Evolutionary conservation across 2,329 filamentous ascomycete genomes (phyloP), one percentile per base, ranked within the genome.

Genomic region (Aspergillus chevalieri): DNA sequence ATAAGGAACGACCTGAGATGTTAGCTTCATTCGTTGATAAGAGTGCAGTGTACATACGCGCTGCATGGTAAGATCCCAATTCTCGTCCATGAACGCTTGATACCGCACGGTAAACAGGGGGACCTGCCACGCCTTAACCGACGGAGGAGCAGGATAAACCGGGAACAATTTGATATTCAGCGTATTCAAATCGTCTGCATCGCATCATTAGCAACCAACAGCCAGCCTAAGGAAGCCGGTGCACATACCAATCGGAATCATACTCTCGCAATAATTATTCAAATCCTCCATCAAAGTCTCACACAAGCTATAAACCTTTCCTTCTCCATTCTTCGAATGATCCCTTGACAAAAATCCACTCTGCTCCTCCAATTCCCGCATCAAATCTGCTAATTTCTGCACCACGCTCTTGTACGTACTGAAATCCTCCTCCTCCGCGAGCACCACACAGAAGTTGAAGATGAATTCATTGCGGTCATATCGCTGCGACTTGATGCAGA

Each of bases 241-340:
- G 30, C 39, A 53, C 14, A 75, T 73, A 91, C 88, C 88, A 55
- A 96, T 92, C 0, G 91, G 91, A 62, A 96, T 95, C 91, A 95
- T 95, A 77, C 91, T 95, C 74, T 98, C 93, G 64, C 89, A 91
- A 64, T 96, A 98, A 61, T 94, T 94, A 65, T 97, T 96, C 58
- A 98, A 66, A 66, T 98, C 91, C 71, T 96, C 90, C 58, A 97
- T 78, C 57, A 98, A 72, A 57, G 87, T 89, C 74, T 92, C 87
- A 63, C 95, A 94, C 3, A 85, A 81, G 75, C 68, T 88, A 73
- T 74, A 85, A 46, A 78, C 78, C 65, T 78, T 72, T 49, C 78
- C 64, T 58, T 76, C 72, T 12, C 71, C 68, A 10, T 74, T 69
- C 33, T 70, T 69, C 30, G 73, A 69, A 12, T 67, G 67, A 45